These are phyloP conservation scores for Ampelomyces quisqualis DNA, from an alignment of 2,329 filamentous ascomycete genomes.

Conservation along the genomic window DNA sequence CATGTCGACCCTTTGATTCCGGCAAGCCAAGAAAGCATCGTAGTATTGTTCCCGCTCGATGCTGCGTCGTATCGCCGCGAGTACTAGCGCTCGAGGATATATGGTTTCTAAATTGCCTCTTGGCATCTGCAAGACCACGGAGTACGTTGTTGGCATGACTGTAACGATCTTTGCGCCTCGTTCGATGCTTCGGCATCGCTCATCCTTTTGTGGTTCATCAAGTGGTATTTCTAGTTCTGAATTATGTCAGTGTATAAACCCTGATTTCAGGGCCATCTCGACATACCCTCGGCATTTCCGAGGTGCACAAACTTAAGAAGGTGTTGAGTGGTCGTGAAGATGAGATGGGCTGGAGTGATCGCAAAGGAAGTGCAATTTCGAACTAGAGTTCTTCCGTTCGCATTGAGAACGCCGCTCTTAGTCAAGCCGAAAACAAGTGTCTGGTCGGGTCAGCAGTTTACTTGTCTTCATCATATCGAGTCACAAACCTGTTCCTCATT, in stretches of 20 bases:
- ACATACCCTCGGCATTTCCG: slow-evolving; percentile 61
- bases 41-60: slow-evolving; percentile 81
- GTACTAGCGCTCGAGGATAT: slow-evolving; percentile 85
- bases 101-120: slow-evolving; percentile 95
- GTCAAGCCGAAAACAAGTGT: slow-evolving; percentile 65
- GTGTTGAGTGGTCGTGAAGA: slow-evolving; percentile 91
- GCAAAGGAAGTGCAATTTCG: slow-evolving; percentile 93
- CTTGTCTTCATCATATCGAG: slow-evolving; percentile 12
- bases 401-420: slow-evolving; percentile 74
- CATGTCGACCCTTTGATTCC: slow-evolving; percentile 94
- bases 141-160: slow-evolving; percentile 84
- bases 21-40: slow-evolving; percentile 81
- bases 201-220: slow-evolving; percentile 89
- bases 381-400: slow-evolving; percentile 69
- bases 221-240: slow-evolving; percentile 76
- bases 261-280: background rate
- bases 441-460: slow-evolving; percentile 39
- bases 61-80: slow-evolving; percentile 80
- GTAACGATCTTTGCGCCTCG: slow-evolving; percentile 84
- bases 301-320: slow-evolving; percentile 93
- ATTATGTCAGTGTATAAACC: slow-evolving; percentile 3
- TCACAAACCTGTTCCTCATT: slow-evolving; percentile 29
- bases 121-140: slow-evolving; percentile 89
- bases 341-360: slow-evolving; percentile 75
- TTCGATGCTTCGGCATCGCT: slow-evolving; percentile 89